phyloP scores from a whole-genome alignment of 1,284 basidiomycete genomes.

The Boletellus deceptivus region DNA sequence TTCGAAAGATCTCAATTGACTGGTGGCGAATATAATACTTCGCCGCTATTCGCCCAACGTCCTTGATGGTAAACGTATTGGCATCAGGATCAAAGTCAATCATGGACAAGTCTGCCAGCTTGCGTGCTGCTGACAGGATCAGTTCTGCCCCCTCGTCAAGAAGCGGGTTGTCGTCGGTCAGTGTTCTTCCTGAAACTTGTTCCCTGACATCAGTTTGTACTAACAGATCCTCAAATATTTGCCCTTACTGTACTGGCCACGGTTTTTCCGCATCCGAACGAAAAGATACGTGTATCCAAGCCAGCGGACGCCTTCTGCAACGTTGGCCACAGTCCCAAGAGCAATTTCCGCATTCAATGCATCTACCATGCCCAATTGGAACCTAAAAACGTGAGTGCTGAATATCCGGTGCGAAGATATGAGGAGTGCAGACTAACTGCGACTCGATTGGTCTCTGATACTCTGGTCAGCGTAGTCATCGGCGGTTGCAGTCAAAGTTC shows the following conservation, averaged over 20 bases:
- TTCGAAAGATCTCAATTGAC: slow-evolving; percentile 83
- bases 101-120: slow-evolving; percentile 81
- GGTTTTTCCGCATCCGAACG: slow-evolving; percentile 94
- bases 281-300: slow-evolving; percentile 97
- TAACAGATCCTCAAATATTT: neutral
- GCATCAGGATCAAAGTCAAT: slow-evolving; percentile 72
- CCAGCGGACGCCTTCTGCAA: slow-evolving; percentile 91
- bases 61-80: slow-evolving; percentile 72
- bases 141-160: slow-evolving; percentile 74
- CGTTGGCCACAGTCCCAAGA: slow-evolving; percentile 89
- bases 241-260: slow-evolving; percentile 79
- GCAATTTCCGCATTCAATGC: slow-evolving; percentile 95
- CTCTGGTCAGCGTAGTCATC: slow-evolving; percentile 4
- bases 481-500: neutral
- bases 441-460: slow-evolving; percentile 92
- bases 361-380: slow-evolving; percentile 86
- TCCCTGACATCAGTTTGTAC: slow-evolving; percentile 1
- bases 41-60: slow-evolving; percentile 92
- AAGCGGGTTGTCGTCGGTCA: slow-evolving; percentile 77
- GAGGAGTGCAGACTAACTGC: slow-evolving; percentile 51
- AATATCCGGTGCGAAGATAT: slow-evolving; percentile 3
- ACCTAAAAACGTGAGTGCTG: slow-evolving; percentile 46
- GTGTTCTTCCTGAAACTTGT: slow-evolving; percentile 80
- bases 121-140: slow-evolving; percentile 68
- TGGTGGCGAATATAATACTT: slow-evolving; percentile 92